phyloP scores from a whole-genome alignment of 2,329 filamentous ascomycete genomes.

The Fusarium torulosum region DNA sequence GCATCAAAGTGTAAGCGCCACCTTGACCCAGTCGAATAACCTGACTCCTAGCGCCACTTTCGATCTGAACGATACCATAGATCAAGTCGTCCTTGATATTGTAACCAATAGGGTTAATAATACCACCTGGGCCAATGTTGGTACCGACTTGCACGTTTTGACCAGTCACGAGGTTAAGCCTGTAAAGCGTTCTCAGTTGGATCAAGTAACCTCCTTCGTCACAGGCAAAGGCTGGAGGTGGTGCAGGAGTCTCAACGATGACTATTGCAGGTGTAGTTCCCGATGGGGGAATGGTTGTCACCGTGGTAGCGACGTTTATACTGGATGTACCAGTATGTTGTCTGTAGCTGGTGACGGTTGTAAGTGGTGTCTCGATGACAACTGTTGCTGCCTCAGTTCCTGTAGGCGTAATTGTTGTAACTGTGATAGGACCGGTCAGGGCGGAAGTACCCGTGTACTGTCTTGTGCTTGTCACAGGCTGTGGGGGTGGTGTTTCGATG shows the following conservation, averaged over 20 bases:
- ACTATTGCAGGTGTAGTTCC: conserved; percentile 3
- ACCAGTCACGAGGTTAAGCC: conserved; percentile 10
- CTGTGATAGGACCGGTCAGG: neutral
- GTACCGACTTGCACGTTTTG: conserved; percentile 2
- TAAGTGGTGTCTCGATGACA: conserved; percentile 10
- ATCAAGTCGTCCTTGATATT: conserved; percentile 17
- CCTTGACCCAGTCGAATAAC: conserved; percentile 15
- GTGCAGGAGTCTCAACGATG: conserved; percentile 12
- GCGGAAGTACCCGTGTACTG: neutral
- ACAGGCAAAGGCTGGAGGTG: conserved; percentile 19
- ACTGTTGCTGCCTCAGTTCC: conserved; percentile 7
- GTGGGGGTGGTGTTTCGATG: conserved; percentile 6
- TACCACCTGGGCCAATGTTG: conserved; percentile 5
- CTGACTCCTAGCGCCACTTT: neutral
- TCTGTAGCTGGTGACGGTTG: neutral
- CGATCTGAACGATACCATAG: conserved; percentile 20
- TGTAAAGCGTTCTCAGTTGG: conserved; percentile 11
- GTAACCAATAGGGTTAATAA: conserved; percentile 12
- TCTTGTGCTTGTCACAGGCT: neutral
- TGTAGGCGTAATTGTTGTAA: neutral
- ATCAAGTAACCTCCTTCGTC: conserved; percentile 30
- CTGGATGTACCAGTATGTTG: neutral
- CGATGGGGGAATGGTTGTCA: neutral
- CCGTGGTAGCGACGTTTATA: neutral
- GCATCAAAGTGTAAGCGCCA: conserved; percentile 16